phyloP scores from a whole-genome alignment of 1,139 yeast species.

The Debaryomyces udenii region DNA sequence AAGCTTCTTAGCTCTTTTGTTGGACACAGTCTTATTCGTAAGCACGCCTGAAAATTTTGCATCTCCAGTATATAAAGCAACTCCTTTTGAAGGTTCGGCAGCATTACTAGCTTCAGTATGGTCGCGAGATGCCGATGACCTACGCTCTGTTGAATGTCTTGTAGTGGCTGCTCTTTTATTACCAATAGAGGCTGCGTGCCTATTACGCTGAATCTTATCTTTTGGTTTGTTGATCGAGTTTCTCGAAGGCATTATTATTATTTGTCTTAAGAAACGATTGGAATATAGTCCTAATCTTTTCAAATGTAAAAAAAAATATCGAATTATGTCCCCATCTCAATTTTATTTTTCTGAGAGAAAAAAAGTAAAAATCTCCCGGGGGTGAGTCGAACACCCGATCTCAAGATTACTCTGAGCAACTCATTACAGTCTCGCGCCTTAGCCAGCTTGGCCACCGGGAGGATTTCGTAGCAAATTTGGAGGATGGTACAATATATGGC shows the following conservation, averaged over 20 bases:
- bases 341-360: neutral
- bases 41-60: conserved; percentile 41
- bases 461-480: conserved; percentile 22
- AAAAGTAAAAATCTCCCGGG: conserved; percentile 65
- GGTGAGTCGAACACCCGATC: conserved; percentile 88
- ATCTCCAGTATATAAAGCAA: conserved; percentile 61
- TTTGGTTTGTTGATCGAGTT: conserved; percentile 82
- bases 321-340: conserved; percentile 7
- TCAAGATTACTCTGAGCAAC: conserved; percentile 60
- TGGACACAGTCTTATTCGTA: conserved; percentile 67
- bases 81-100: conserved; percentile 56
- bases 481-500: neutral
- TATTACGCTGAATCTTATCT: conserved; percentile 56
- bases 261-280: neutral
- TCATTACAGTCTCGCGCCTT: conserved; percentile 82
- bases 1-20: conserved; percentile 79
- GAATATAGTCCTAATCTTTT: conserved; percentile 4
- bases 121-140: conserved; percentile 50
- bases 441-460: conserved; percentile 81
- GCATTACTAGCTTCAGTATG: conserved; percentile 32
- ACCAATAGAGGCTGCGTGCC: conserved; percentile 56
- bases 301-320: conserved; percentile 8
- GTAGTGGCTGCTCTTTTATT: conserved; percentile 61
- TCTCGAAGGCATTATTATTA: conserved; percentile 67
- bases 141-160: conserved; percentile 45